These are phyloP conservation scores for Diaporthe batatas DNA, from an alignment of 2,329 filamentous ascomycete species.

Conservation along the genomic window DNA sequence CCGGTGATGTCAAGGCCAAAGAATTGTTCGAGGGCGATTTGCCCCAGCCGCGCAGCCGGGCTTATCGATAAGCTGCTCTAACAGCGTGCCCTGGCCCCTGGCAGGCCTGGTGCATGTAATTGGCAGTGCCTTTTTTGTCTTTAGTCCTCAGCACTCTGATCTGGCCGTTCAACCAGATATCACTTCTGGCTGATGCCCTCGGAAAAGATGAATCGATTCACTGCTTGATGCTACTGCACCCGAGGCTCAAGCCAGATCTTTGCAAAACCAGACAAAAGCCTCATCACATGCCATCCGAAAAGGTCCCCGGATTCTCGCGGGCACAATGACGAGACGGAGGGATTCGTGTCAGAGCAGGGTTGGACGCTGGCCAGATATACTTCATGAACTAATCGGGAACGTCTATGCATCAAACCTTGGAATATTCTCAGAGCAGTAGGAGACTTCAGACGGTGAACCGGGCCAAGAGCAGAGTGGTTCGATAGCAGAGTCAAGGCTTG, in stretches of 20 bases:
- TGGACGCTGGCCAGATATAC: neutral
- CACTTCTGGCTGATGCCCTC: neutral
- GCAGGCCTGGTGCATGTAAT: too few relatives aligned
- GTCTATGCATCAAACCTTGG: neutral
- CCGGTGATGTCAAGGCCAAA: conserved; percentile 34
- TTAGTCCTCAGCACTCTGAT: neutral
- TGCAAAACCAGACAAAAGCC: neutral
- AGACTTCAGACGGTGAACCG: conserved; percentile 1
- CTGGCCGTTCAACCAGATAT: neutral
- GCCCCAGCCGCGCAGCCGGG: conserved; percentile 2
- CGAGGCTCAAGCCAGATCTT: too few relatives aligned
- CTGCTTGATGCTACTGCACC: neutral
- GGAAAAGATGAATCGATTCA: too few relatives aligned
- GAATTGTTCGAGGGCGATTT: conserved; percentile 22
- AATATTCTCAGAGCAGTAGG: conserved; percentile 1
- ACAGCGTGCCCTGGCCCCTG: neutral
- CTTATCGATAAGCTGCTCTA: conserved; percentile 40
- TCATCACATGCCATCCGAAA: conserved; percentile 3
- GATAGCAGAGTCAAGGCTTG: conserved; percentile 1
- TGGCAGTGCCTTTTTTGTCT: neutral
- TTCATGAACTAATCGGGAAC: neutral
- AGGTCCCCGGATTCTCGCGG: neutral
- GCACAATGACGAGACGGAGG: neutral
- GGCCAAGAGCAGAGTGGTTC: neutral
- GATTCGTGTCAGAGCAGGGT: neutral